phyloP scores from a whole-genome alignment of 2,329 filamentous ascomycete genomes.

The Fusarium clavum region DNA sequence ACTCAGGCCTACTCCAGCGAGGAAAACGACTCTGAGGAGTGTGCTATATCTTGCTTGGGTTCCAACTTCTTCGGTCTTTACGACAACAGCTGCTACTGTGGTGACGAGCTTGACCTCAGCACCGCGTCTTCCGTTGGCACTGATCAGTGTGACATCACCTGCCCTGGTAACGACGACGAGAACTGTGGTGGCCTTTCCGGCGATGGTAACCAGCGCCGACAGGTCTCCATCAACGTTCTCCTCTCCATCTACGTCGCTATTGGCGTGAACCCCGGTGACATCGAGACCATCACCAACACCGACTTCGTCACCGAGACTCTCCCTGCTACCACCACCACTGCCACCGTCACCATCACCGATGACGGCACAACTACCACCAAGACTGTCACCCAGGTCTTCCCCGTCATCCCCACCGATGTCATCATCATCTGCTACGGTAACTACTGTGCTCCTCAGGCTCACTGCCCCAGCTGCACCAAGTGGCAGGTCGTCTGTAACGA shows the following conservation, averaged over 20 bases:
- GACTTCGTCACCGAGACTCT: constrained; percentile 45
- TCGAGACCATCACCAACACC: constrained; percentile 26
- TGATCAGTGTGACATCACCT: constrained; percentile 43
- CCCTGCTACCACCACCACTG: constrained; percentile 41
- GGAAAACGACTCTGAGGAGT: constrained; percentile 36
- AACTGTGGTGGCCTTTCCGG: constrained; percentile 44
- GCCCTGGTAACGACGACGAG: constrained; percentile 45
- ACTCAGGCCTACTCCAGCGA: constrained; percentile 8
- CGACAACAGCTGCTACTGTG: constrained; percentile 49
- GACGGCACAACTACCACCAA: constrained; percentile 37
- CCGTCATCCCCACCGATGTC: constrained; percentile 36
- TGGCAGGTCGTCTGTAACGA: constrained; percentile 52
- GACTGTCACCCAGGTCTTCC: constrained; percentile 41
- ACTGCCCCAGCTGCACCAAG: constrained; percentile 46
- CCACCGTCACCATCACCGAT: constrained; percentile 47
- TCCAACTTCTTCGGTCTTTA: constrained; percentile 44
- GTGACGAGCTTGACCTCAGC: constrained; percentile 22
- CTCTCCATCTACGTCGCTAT: constrained; percentile 38
- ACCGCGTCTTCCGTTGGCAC: constrained; percentile 17
- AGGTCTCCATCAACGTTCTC: constrained; percentile 40
- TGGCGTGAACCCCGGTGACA: constrained; percentile 27
- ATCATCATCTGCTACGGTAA: constrained; percentile 49
- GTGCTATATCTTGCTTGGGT: constrained; percentile 42
- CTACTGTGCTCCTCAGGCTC: constrained; percentile 45
- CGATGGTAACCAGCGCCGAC: constrained; percentile 34